Evolutionary conservation across 2,329 filamentous ascomycete species (phyloP), one percentile per base, ranked within the genome.

Genomic region (Xylariaceae sp.): DNA sequence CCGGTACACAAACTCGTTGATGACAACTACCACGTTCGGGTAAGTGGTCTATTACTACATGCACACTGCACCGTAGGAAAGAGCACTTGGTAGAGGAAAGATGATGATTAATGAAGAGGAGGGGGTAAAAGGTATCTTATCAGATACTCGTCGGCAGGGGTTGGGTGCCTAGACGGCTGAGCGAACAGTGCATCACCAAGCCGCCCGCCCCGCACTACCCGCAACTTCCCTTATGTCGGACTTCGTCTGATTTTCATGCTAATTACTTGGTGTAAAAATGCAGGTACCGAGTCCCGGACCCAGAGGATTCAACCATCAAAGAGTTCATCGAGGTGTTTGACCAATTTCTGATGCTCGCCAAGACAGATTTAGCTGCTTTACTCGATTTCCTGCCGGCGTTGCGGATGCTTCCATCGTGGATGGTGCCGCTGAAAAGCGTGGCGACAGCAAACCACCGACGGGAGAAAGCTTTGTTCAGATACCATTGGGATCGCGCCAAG

Each of bases 11-110:
- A 70, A 67, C 33, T 68, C 71, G 3, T 49, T 75, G 2, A 71
- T 67, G 0, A 74, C 70, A 0, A 64, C 64, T 0, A 73, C 74
- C 61, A 62, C 71, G 0, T 75, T 71, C 43, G 72, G 70, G 11
- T 72, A 62, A n/a, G n/a, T n/a, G n/a, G n/a, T n/a, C n/a, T n/a
- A n/a, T n/a, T n/a, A n/a, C n/a, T n/a, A n/a, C n/a, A n/a, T n/a
- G n/a, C n/a, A n/a, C n/a, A n/a, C n/a, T n/a, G n/a, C n/a, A n/a
- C n/a, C n/a, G n/a, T n/a, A n/a, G n/a, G n/a, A n/a, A n/a, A n/a
- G n/a, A n/a, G n/a, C n/a, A n/a, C n/a, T n/a, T n/a, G n/a, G n/a
- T n/a, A n/a, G n/a, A n/a, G n/a, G n/a, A n/a, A n/a, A n/a, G n/a
- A n/a, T n/a, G n/a, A n/a, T n/a, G n/a, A n/a, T n/a, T n/a, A n/a